Evolutionary conservation across 768 basidiomycete genomes (phyloP), one percentile per base, ranked within the genome.

Genomic region (Nidula microcarpa): DNA sequence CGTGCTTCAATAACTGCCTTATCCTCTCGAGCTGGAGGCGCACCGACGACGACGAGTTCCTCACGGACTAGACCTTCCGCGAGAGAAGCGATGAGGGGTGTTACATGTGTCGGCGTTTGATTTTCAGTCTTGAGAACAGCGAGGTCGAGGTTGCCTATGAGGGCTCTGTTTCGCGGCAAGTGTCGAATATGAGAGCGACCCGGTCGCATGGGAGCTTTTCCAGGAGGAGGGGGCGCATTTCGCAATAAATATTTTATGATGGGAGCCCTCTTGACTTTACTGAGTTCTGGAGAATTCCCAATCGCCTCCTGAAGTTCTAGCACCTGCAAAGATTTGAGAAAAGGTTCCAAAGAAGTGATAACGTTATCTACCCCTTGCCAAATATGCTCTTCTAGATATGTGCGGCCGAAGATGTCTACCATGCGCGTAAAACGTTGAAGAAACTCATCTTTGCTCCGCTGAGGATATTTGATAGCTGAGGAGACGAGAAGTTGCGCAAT

Each of bases 61-160:
- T 87, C 87, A 18, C 71, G 73, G 49, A 89, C 83, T 0, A 79
- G 72, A 0, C 77, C 75, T 6, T 62, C 33, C 0, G 85, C 80
- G 6, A 89, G 65, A 7, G 67, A 59, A 5, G 74, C 75, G 43
- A 91, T 82, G 16, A 74, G 70, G 0, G 82, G 81, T 0, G 87
- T 89, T 6, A 91, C 86, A 46, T 80, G 79, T 0, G 87, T 89
- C 4, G 70, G 67, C 14, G 65, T 76, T 57, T 82, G 81, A 33
- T 78, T 76, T 56, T 82, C 80, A 0, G 74, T 64, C 18, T 73
- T 79, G 14, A 89, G 70, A 2, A 87, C 80, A 1, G 74, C 77
- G 4, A 79, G 57, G 58, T 91, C 89, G 5, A 73, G 67, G 57
- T 84, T 81, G 0, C 75, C 76, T 0, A 68, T 47, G 4, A 68